These are phyloP conservation scores for Neohortaea acidophila DNA, from an alignment of 495 filamentous ascomycete genomes.

Conservation along the genomic window DNA sequence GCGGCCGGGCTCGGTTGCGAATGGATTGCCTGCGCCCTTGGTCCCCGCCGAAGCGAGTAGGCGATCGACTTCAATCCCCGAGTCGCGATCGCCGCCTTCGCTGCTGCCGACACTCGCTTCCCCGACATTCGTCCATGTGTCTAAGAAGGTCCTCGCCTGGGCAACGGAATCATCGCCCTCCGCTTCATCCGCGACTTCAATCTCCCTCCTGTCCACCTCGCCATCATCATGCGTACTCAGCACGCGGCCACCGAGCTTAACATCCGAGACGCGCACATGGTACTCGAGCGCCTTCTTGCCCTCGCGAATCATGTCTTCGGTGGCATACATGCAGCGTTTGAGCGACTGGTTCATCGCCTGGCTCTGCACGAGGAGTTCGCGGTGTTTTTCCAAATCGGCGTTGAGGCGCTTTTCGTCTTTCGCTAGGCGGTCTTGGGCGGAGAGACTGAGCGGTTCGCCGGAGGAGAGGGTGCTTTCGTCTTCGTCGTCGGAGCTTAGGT, in stretches of 20 bases:
- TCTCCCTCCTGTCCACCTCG: conserved; percentile 8
- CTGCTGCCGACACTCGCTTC: conserved; percentile 8
- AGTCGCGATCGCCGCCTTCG: conserved; percentile 14
- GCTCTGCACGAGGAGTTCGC: conserved; percentile 69
- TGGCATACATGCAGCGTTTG: conserved; percentile 70
- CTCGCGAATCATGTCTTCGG: conserved; percentile 77
- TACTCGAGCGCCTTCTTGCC: conserved; percentile 77
- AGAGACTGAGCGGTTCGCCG: conserved; percentile 30
- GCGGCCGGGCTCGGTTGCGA: no score
- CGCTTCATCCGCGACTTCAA: conserved; percentile 5
- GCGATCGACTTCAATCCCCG: conserved; percentile 16
- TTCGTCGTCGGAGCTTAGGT: conserved; percentile 12
- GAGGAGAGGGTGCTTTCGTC: conserved; percentile 13
- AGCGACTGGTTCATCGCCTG: conserved; percentile 90
- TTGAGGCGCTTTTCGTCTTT: conserved; percentile 62
- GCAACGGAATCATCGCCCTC: background rate
- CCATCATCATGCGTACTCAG: conserved; percentile 47
- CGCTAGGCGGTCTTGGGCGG: conserved; percentile 25
- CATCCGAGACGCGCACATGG: conserved; percentile 54
- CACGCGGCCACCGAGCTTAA: conserved; percentile 71
- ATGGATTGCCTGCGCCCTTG: no score
- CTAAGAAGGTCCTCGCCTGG: conserved; percentile 10
- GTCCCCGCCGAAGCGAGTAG: conserved; percentile 2
- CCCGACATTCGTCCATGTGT: conserved; percentile 7
- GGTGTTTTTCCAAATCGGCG: conserved; percentile 76